Conservation (phyloP, 2,329 filamentous ascomycete species). For the Beauveria bassiana region DNA sequence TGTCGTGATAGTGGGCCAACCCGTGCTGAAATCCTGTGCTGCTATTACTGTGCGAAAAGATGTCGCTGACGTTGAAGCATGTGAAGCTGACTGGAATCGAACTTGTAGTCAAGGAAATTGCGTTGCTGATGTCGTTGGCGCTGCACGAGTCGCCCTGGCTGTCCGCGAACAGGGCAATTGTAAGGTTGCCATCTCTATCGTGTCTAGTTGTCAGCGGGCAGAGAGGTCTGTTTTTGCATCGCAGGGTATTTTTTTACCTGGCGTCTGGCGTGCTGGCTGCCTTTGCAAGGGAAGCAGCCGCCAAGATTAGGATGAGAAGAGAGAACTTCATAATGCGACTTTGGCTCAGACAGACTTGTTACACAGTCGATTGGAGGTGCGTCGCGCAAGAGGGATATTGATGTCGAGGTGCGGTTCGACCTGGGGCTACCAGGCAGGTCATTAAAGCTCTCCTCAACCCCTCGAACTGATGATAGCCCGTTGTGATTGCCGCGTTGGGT, state of each 20-base stretch:
- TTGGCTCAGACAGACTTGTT: background rate
- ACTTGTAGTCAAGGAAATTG: conserved; percentile 13
- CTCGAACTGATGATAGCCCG: background rate
- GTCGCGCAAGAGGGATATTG: too few relatives aligned
- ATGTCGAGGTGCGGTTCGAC: background rate
- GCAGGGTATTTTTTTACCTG: background rate
- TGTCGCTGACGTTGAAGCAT: conserved; percentile 18
- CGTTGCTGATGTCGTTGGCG: conserved; percentile 13
- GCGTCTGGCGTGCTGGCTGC: background rate
- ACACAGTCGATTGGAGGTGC: too few relatives aligned
- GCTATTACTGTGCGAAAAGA: conserved; percentile 14
- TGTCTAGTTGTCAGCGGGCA: background rate
- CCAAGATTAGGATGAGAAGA: background rate
- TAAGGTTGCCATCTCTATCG: conserved; percentile 11
- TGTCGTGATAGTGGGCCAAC: background rate
- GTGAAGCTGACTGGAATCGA: conserved; percentile 12
- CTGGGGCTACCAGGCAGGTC: background rate
- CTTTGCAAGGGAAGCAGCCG: background rate
- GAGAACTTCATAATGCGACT: background rate
- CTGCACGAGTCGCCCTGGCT: conserved; percentile 11
- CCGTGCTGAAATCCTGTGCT: conserved; percentile 13
- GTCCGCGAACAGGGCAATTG: conserved; percentile 13
- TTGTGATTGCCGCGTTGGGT: background rate
- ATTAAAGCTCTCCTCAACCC: too few relatives aligned
- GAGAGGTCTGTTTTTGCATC: background rate